Percentiles rank a stretch among this genome's conserved stretches.
These are phyloP conservation scores for Cordyceps farinosa DNA, from an alignment of 2,329 filamentous ascomycete genomes.

Conservation along the genomic window DNA sequence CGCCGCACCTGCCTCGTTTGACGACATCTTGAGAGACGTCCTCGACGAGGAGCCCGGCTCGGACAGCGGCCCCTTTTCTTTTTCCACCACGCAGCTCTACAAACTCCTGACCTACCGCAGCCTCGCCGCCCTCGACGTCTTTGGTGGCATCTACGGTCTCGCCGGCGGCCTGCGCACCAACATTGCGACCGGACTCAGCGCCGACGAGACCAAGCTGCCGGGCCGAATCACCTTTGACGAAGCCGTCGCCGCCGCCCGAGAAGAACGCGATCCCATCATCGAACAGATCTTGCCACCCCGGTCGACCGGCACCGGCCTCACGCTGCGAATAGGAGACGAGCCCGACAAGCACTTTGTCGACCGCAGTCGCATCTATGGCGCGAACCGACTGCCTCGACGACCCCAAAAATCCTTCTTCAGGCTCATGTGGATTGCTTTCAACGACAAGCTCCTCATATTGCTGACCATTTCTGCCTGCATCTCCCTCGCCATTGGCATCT, in stretches of 20 bases:
- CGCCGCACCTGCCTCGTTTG: slow-evolving; percentile 2
- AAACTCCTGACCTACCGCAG: slow-evolving; percentile 51
- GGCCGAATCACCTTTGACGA: slow-evolving; percentile 47
- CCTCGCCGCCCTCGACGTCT: slow-evolving; percentile 44
- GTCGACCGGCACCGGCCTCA: slow-evolving; percentile 25
- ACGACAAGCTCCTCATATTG: slow-evolving; percentile 74
- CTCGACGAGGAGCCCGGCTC: slow-evolving; percentile 26
- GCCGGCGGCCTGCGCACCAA: slow-evolving; percentile 50
- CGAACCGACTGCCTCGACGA: slow-evolving; percentile 55
- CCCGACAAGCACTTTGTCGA: slow-evolving; percentile 40
- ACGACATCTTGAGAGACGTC: slow-evolving; percentile 24
- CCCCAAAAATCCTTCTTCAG: slow-evolving; percentile 67
- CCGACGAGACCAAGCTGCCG: slow-evolving; percentile 46
- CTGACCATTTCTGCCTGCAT: slow-evolving; percentile 69
- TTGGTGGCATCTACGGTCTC: slow-evolving; percentile 53
- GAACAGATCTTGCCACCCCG: slow-evolving; percentile 19
- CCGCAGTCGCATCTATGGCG: slow-evolving; percentile 65
- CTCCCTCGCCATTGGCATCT: slow-evolving; percentile 70
- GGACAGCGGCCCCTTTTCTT: slow-evolving; percentile 48
- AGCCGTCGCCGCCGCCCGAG: slow-evolving; percentile 39
- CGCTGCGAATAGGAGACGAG: slow-evolving; percentile 29
- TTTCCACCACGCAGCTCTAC: slow-evolving; percentile 50
- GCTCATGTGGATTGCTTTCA: slow-evolving; percentile 72
- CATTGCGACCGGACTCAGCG: slow-evolving; percentile 43
- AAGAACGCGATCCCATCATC: slow-evolving; percentile 27